phyloP scores from a whole-genome alignment of 805 yeast genomes.

The Wickerhamiella sorbophila region DNA sequence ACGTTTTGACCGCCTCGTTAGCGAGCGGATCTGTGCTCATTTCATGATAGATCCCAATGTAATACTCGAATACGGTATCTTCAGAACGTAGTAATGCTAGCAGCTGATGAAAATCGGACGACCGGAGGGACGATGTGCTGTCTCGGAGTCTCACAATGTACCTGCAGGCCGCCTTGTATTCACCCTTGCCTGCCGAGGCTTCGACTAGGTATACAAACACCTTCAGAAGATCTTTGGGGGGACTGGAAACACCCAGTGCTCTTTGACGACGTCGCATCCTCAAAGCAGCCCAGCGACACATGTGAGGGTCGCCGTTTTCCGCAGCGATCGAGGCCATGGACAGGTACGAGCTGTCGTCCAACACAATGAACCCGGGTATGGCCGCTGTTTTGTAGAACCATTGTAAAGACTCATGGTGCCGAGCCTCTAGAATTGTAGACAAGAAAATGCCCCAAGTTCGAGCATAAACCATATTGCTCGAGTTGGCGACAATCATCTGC shows the following conservation, averaged over 20 bases:
- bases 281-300: conserved; percentile 23
- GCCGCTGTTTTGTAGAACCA: conserved; percentile 20
- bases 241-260: conserved; percentile 6
- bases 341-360: conserved; percentile 21
- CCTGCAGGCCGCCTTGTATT: conserved; percentile 10
- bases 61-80: conserved; percentile 2
- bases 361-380: conserved; percentile 21
- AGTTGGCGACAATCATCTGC: conserved; percentile 10
- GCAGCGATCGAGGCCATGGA: conserved; percentile 19
- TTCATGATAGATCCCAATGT: conserved; percentile 9
- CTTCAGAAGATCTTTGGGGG: conserved; percentile 3
- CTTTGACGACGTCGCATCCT: conserved; percentile 18
- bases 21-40: conserved; percentile 9
- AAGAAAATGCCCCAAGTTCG: conserved; percentile 24
- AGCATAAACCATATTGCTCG: conserved; percentile 14
- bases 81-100: conserved; percentile 8
- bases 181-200: conserved; percentile 13
- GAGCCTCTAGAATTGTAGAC: conserved; percentile 14
- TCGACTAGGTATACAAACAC: conserved; percentile 15
- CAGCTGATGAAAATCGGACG: conserved; percentile 16
- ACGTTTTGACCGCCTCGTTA: conserved; percentile 12
- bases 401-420: conserved; percentile 17
- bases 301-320: conserved; percentile 16
- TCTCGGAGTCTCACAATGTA: conserved; percentile 16
- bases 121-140: conserved; percentile 10